Conservation (phyloP, 495 filamentous ascomycete species). For the Hypoxylon intermedium region DNA sequence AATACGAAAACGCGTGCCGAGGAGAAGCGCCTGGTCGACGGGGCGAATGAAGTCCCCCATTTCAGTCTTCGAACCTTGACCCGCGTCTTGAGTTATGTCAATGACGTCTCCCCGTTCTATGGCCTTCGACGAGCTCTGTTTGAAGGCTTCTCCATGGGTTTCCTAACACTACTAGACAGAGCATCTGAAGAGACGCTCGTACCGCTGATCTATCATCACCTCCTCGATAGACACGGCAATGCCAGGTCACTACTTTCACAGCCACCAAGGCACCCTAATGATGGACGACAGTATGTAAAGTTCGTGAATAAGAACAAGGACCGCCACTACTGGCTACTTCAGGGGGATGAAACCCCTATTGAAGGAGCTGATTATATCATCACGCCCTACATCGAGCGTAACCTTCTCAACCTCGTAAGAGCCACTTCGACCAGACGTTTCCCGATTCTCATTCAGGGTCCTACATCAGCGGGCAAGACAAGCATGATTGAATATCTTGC, state of each 20-base stretch:
- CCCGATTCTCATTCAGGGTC: conserved; percentile 95
- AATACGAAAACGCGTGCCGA: conserved; percentile 83
- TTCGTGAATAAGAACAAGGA: conserved; percentile 66
- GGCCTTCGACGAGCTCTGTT: conserved; percentile 86
- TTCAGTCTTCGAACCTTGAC: conserved; percentile 97
- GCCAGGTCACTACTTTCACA: conserved; percentile 71
- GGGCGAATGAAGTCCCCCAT: conserved; percentile 90
- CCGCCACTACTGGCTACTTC: conserved; percentile 89
- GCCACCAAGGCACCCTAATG: conserved; percentile 74
- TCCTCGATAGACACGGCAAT: conserved; percentile 73
- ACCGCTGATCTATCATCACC: conserved; percentile 80
- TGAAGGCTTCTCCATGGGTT: conserved; percentile 99
- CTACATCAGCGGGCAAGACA: conserved; percentile 96
- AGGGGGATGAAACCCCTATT: conserved; percentile 69
- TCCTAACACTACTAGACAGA: conserved; percentile 81
- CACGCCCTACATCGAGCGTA: conserved; percentile 91
- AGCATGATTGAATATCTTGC: conserved; percentile 99
- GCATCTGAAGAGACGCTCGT: conserved; percentile 78
- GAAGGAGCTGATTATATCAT: conserved; percentile 91
- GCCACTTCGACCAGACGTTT: conserved; percentile 90
- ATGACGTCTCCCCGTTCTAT: conserved; percentile 82
- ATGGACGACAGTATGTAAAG: conserved; percentile 80
- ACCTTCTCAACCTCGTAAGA: conserved; percentile 89
- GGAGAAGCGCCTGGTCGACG: conserved; percentile 85
- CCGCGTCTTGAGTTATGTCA: conserved; percentile 83